phyloP scores from a whole-genome alignment of 495 filamentous ascomycete genomes.

The Letharia lupina region DNA sequence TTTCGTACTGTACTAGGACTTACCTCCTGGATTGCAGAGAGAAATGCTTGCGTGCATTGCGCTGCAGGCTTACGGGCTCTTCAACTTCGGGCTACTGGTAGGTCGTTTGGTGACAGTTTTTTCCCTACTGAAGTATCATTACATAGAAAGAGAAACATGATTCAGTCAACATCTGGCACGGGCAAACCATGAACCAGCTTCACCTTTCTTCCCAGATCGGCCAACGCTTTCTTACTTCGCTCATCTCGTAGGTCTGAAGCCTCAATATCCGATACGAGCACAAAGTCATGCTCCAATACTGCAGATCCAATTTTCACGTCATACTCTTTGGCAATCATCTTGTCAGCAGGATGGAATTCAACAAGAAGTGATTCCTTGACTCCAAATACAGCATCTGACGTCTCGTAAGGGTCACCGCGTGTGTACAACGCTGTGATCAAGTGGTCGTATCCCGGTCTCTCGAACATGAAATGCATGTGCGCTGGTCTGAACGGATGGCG shows the following conservation, averaged over 20 bases:
- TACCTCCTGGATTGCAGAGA: neutral
- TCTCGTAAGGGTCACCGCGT: slow-evolving; percentile 79
- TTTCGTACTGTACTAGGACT: neutral
- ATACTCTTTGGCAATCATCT: slow-evolving; percentile 51
- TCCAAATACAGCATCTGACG: slow-evolving; percentile 85
- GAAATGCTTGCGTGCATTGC: neutral
- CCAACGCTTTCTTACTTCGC: slow-evolving; percentile 64
- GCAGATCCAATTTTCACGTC: slow-evolving; percentile 45
- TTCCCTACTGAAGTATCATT: neutral
- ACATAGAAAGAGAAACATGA: neutral
- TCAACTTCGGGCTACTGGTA: too few relatives aligned
- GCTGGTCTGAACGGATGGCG: slow-evolving; percentile 76
- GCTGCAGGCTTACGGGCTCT: neutral
- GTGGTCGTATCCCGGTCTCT: slow-evolving; percentile 74
- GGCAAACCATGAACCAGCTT: slow-evolving; percentile 78
- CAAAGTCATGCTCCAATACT: slow-evolving; percentile 62
- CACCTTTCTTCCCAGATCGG: slow-evolving; percentile 61
- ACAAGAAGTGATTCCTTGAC: slow-evolving; percentile 79
- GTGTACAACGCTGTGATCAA: slow-evolving; percentile 87
- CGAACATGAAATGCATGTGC: slow-evolving; percentile 95
- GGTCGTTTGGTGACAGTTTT: neutral
- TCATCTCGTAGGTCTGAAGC: slow-evolving; percentile 57
- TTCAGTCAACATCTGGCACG: slow-evolving; percentile 60
- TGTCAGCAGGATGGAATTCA: slow-evolving; percentile 56
- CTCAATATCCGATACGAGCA: slow-evolving; percentile 64